Base-by-base conservation (phyloP, 371 early-diverging fungal genomes). In the Thermomucor indicae-seudaticae region DNA sequence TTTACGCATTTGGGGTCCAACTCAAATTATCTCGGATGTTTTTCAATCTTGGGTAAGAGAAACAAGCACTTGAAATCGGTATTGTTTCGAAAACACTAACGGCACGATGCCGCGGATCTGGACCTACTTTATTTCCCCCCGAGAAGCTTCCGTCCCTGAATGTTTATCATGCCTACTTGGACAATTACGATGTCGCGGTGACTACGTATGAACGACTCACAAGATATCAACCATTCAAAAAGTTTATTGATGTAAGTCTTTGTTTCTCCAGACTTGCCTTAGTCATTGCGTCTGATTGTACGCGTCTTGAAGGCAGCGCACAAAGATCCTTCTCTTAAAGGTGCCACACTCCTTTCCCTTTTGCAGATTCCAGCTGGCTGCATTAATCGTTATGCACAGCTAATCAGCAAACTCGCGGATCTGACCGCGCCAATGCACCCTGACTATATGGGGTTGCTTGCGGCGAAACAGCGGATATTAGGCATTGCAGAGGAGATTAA, bases 201-300 rank as follows among this genome's bases (percentile, higher is more conserved):
- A 67, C 70, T 19, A 74, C 70, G 3, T 67, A 65, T 51, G 75
- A 74, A 34, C 55, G 70, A 22, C 47, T 74, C 10, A 54, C 64
- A 20, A 49, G 65, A 45, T 70, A 67, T 32, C 64, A 65, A 34
- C 70, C 75, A 2, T 74, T 74, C 28, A 70, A 70, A 42, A 74
- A 74, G 47, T 74, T 70, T 49, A 56, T 74, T 39, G 70, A 70
- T 43, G 73, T 62, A 61, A 62, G 62, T 53, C 5, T 10, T 29
- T 16, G 22, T 32, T 17, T 37, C 25, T 8, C 27, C 11, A 10
- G 23, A 45, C 17, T 7, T 30, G 22, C 16, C 28, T 24, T 29
- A 10, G 19, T 20, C 24, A 14, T 25, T 14, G 20, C 6, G 17
- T 11, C 16, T 17, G 8, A 7, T 4, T 6, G 6, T 34, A 28